phyloP scores from a whole-genome alignment of 768 basidiomycete species.

The Hygrocybe coccinea region DNA sequence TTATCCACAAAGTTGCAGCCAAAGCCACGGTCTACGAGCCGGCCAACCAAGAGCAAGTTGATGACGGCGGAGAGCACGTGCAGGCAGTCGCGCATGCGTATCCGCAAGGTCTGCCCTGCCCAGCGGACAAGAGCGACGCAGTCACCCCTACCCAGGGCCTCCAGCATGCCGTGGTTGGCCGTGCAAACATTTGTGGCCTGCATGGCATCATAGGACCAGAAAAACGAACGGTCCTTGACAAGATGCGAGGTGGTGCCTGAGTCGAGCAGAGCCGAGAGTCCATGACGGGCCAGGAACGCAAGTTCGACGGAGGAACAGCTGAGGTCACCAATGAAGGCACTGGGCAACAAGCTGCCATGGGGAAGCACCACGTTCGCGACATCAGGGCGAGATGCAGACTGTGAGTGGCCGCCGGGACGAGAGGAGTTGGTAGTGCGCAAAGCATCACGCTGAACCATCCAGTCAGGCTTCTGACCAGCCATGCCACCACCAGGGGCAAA shows the following conservation, averaged over 20 bases:
- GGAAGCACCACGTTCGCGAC: background rate
- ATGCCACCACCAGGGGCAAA: background rate
- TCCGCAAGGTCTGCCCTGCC: background rate
- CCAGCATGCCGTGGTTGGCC: slow-evolving; percentile 17
- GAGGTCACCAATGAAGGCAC: background rate
- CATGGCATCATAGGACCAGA: slow-evolving; percentile 13
- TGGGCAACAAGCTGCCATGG: background rate
- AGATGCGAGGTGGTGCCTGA: slow-evolving; percentile 23
- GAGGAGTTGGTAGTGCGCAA: too few species aligned
- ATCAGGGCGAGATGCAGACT: background rate
- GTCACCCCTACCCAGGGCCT: slow-evolving; percentile 9
- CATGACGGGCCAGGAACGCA: background rate
- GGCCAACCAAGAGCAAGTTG: slow-evolving; percentile 22
- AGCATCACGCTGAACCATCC: slow-evolving; percentile 4
- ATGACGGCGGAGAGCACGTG: slow-evolving; percentile 21
- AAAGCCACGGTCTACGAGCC: slow-evolving; percentile 11
- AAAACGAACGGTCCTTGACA: slow-evolving; percentile 10
- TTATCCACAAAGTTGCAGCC: slow-evolving; percentile 7
- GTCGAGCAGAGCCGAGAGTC: slow-evolving; percentile 9
- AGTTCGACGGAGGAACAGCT: background rate
- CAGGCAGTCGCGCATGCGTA: slow-evolving; percentile 20
- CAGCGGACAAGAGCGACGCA: slow-evolving; percentile 8
- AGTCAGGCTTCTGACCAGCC: slow-evolving; percentile 6
- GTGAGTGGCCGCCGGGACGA: too few species aligned
- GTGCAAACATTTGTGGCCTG: slow-evolving; percentile 12